Base-by-base conservation (phyloP, 2,329 filamentous ascomycete species). In the Sporothrix humicola region DNA sequence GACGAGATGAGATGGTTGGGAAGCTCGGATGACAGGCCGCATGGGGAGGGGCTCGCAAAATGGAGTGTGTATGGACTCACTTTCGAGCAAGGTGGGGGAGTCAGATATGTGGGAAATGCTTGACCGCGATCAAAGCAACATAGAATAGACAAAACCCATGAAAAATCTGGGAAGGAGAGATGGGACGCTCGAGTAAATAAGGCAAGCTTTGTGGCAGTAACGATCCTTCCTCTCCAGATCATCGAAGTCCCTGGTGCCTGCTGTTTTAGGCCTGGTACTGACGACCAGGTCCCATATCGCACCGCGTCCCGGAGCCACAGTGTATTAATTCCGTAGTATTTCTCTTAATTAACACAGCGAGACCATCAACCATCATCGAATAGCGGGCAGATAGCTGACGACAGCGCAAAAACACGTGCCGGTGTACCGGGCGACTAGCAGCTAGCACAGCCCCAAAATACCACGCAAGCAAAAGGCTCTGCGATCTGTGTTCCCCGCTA, bases 381-480 rank as follows among this genome's bases (percentile, higher is more conserved):
- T 46, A 26, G 42, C 31, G 31, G 7, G 31, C 31, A 65, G 31
- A 46, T 20, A 9, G 68, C 68, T 58, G 54, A 71, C 70, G 58
- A 52, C 58, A 10, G 3, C 56, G 3, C 56, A 72, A 72, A 37
- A 48, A 52, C 70, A 72, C 70, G 56, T 71, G 69, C 69, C 69
- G 42, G 52, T 31, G 54, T 20, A 12, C 58, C 58, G 23, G 69
- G 69, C 58, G 42, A 59, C 69, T 72, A 72, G 54, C 48, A 46
- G 13, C 17, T 37, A 65, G 61, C 71, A 72, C 71, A 72, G 71
- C 71, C 71, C 20, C 71, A 72, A 71, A 72, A 23, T 66, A 50
- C 59, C 65, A 72, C 71, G 71, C 71, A 72, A 68, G 71, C 71
- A 26, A 12, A 66, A 37, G 52, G 42, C 69, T 66, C 59, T 66